Evolutionary conservation across 2,329 filamentous ascomycete species (phyloP).

Genomic region (Phyllosticta citrichinensis): DNA sequence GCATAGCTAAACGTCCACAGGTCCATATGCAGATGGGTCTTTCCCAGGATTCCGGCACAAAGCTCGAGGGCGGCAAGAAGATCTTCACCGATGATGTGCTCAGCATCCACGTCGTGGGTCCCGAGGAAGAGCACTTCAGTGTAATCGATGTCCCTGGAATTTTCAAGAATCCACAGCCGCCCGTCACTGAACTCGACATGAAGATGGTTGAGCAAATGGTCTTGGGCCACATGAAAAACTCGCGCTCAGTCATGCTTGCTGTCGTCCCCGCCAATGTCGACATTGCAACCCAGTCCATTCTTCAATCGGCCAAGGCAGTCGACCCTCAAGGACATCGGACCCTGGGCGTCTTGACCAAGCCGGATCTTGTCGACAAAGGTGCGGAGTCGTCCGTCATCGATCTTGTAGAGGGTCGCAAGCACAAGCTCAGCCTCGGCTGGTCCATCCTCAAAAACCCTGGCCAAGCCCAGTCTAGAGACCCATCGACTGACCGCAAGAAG

Average conservation of each 20-base stretch:
- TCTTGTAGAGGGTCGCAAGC: constrained; percentile 30
- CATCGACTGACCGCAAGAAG: constrained; percentile 16
- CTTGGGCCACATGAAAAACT: constrained; percentile 19
- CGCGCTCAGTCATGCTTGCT: constrained; percentile 22
- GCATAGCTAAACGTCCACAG: background rate
- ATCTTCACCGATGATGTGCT: constrained; percentile 35
- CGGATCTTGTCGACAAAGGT: constrained; percentile 24
- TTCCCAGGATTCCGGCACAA: background rate
- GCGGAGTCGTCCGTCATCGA: constrained; percentile 31
- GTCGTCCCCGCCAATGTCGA: constrained; percentile 27
- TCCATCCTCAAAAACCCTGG: constrained; percentile 43
- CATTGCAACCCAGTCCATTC: constrained; percentile 37
- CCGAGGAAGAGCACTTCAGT: constrained; percentile 29
- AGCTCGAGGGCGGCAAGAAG: constrained; percentile 8
- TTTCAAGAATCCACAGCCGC: constrained; percentile 25
- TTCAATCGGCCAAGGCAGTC: constrained; percentile 28
- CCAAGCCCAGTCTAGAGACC: constrained; percentile 15
- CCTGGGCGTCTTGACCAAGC: constrained; percentile 29
- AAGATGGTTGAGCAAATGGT: constrained; percentile 18
- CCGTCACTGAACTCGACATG: constrained; percentile 16
- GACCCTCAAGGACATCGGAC: constrained; percentile 25
- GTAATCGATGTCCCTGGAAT: constrained; percentile 40
- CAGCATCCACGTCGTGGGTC: constrained; percentile 34
- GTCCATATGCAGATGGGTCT: background rate
- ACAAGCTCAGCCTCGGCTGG: constrained; percentile 40